Evolutionary conservation across 345 rosid genomes (phyloP).

Genomic region (Pistacia atlantica): DNA sequence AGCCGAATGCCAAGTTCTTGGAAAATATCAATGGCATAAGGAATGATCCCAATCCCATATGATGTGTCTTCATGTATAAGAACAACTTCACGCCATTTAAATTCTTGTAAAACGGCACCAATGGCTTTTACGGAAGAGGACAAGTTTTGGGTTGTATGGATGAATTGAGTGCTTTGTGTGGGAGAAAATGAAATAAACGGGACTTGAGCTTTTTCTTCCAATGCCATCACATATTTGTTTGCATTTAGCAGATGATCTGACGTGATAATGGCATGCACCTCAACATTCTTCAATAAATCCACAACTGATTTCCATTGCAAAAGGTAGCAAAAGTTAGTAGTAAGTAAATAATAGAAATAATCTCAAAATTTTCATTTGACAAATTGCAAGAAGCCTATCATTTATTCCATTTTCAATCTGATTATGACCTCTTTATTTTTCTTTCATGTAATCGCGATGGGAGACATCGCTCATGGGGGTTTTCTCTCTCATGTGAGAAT

Average conservation of each 20-base stretch:
- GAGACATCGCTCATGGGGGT: no score
- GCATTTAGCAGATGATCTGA: slow-evolving; percentile 31
- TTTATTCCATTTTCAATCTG: no score
- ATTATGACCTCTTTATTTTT: no score
- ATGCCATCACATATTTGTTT: slow-evolving; percentile 27
- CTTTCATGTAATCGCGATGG: no score
- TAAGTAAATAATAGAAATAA: no score
- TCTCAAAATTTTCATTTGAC: no score
- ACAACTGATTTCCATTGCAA: slow-evolving; percentile 23
- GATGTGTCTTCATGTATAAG: slow-evolving; percentile 35
- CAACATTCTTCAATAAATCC: slow-evolving; percentile 36
- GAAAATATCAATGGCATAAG: slow-evolving; percentile 31
- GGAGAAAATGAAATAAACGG: slow-evolving; percentile 39
- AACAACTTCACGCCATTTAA: slow-evolving; percentile 39
- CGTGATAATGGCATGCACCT: slow-evolving; percentile 42
- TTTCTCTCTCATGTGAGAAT: no score
- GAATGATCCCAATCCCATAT: slow-evolving; percentile 36
- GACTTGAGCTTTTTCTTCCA: slow-evolving; percentile 36
- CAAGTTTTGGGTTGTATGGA: no score
- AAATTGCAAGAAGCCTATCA: no score
- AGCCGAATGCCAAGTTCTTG: slow-evolving; percentile 25
- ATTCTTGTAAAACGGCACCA: slow-evolving; percentile 29
- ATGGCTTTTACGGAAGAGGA: slow-evolving; percentile 24
- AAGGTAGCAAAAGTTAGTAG: no score
- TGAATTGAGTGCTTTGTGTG: not conserved